Percentiles rank a stretch among this genome's conserved stretches.
Conservation (phyloP, 2,329 filamentous ascomycete species). For the Endothia cerciana region DNA sequence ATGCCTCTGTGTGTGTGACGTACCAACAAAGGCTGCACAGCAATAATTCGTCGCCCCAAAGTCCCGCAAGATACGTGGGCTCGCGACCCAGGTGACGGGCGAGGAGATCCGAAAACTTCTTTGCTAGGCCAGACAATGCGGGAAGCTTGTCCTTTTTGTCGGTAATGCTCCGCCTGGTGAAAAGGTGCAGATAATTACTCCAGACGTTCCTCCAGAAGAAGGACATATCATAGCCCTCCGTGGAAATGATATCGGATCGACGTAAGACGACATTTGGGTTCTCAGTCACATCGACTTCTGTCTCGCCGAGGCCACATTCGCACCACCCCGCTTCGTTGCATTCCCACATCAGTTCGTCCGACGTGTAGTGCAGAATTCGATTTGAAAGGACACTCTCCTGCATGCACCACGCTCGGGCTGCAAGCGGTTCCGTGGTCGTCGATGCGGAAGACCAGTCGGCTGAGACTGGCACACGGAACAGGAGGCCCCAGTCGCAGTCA, state of each 20-base stretch:
- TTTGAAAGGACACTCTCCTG: conserved; percentile 20
- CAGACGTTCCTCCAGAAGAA: conserved; percentile 16
- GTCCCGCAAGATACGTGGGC: conserved; percentile 12
- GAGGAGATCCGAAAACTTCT: conserved; percentile 13
- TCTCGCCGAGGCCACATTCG: conserved; percentile 9
- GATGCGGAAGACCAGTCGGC: not conserved
- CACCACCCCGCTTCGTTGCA: conserved; percentile 12
- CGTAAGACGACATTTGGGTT: conserved; percentile 14
- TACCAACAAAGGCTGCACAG: conserved; percentile 9
- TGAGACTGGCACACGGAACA: conserved; percentile 5
- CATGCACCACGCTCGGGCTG: conserved; percentile 12
- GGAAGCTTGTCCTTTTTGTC: conserved; percentile 24
- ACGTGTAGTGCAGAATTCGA: conserved; percentile 18
- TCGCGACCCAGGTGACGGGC: conserved; percentile 1
- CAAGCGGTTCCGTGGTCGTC: conserved; percentile 1
- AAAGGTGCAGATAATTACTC: conserved; percentile 8
- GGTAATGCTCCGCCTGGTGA: conserved; percentile 13
- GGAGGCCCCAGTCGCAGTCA: conserved; percentile 14
- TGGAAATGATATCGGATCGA: conserved; percentile 8
- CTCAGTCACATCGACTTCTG: not conserved
- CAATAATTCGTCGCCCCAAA: conserved; percentile 15
- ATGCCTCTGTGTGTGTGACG: not conserved
- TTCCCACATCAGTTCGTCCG: conserved; percentile 21
- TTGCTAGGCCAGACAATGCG: conserved; percentile 23
- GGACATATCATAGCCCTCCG: not conserved